Percentiles rank a stretch among this genome's conserved stretches.
These are phyloP conservation scores for Corymbia citriodora DNA, from an alignment of 441 rosid species.

Conservation along the genomic window DNA sequence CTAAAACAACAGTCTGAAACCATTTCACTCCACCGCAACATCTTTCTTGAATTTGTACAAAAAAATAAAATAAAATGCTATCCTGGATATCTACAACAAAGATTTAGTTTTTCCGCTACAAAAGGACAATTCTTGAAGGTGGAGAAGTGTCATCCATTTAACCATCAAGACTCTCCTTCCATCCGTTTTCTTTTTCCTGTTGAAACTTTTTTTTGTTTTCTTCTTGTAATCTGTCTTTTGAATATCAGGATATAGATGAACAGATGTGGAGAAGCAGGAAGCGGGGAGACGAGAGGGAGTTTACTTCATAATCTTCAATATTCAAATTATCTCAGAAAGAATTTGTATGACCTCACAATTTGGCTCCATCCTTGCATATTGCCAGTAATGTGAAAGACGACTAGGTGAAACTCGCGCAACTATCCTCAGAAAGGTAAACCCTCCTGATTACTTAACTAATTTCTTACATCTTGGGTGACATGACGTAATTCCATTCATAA, in stretches of 20 bases:
- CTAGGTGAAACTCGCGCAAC: slow-evolving; percentile 89
- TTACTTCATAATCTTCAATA: slow-evolving; percentile 78
- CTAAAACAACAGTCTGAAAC: not conserved
- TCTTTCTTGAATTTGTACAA: not conserved
- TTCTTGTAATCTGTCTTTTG: not conserved
- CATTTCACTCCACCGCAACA: not conserved
- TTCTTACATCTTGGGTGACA: slow-evolving; percentile 54
- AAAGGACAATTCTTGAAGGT: not conserved
- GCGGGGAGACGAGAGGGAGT: not conserved
- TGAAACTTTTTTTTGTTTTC: not conserved
- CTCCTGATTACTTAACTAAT: slow-evolving; percentile 80
- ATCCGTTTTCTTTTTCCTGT: not conserved
- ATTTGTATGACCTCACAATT: slow-evolving; percentile 75
- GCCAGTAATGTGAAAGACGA: slow-evolving; percentile 90
- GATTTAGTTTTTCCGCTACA: not conserved
- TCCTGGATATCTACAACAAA: not conserved
- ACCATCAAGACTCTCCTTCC: not conserved
- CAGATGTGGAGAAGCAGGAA: not conserved
- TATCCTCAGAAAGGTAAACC: slow-evolving; percentile 87
- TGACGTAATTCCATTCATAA: slow-evolving; percentile 53
- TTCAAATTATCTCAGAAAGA: slow-evolving; percentile 64
- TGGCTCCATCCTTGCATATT: slow-evolving; percentile 82
- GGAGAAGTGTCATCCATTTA: not conserved
- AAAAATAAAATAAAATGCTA: not conserved
- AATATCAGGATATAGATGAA: not conserved